Percentiles rank a stretch among this genome's conserved stretches.
These are phyloP conservation scores for Oidiodendron maius DNA, from an alignment of 495 filamentous ascomycete species.

Conservation along the genomic window DNA sequence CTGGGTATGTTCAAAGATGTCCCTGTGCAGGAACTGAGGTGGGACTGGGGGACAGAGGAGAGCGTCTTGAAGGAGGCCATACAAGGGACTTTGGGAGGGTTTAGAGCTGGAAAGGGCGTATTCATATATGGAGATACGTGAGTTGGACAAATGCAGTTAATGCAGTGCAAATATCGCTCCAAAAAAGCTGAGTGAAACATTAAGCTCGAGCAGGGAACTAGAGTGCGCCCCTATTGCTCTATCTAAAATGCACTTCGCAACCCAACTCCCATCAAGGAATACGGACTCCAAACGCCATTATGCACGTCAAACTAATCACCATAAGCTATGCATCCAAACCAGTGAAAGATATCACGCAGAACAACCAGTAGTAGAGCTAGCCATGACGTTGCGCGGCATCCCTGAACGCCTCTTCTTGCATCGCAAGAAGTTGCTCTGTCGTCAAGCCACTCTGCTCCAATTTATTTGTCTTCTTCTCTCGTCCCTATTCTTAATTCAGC, in stretches of 20 bases:
- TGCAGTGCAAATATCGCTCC: too few relatives aligned
- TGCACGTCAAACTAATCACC: not conserved
- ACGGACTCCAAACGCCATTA: not conserved
- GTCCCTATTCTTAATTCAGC: conserved; percentile 48
- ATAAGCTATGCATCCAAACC: conserved; percentile 3
- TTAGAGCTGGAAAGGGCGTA: conserved; percentile 78
- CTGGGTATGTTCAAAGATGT: conserved; percentile 74
- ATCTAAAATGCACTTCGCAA: not conserved
- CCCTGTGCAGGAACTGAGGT: conserved; percentile 70
- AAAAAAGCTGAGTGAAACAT: too few relatives aligned
- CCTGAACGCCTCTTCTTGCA: conserved; percentile 88
- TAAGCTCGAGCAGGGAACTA: too few relatives aligned
- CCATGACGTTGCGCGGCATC: conserved; percentile 53
- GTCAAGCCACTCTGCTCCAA: conserved; percentile 89
- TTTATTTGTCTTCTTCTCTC: conserved; percentile 96
- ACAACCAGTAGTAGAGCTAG: not conserved
- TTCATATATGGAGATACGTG: conserved; percentile 55
- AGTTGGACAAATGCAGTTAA: too few relatives aligned
- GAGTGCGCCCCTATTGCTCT: too few relatives aligned
- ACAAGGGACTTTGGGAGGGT: conserved; percentile 74
- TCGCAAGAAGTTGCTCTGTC: conserved; percentile 78
- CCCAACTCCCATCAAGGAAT: not conserved
- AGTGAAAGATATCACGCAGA: not conserved
- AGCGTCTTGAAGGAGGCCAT: conserved; percentile 55
- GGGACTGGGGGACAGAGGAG: conserved; percentile 73